Evolutionary conservation across 345 rosid species (phyloP).

Genomic region (Draba incana): DNA sequence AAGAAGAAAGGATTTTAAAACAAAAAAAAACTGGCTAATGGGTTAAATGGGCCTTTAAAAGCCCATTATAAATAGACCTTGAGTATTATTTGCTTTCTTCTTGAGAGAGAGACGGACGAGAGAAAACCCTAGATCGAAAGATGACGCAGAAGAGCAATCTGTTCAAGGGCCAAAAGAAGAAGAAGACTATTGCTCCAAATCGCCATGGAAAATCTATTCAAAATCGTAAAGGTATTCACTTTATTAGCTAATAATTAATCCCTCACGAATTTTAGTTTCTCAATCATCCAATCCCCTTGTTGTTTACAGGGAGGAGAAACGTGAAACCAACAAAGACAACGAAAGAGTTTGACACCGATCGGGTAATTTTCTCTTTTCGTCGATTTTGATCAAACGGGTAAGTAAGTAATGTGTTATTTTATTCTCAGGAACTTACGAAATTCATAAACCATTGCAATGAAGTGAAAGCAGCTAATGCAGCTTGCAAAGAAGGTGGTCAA

Average conservation of each 20-base stretch:
- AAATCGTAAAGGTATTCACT: slow-evolving; percentile 63
- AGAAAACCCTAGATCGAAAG: slow-evolving; percentile 42
- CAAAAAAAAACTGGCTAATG: neutral
- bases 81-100: neutral
- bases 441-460: slow-evolving; percentile 91
- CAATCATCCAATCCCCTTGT: neutral
- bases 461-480: slow-evolving; percentile 77
- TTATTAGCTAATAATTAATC: neutral
- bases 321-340: slow-evolving; percentile 77
- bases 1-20: slow-evolving; percentile 9
- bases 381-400: no score
- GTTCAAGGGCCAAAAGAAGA: slow-evolving; percentile 87
- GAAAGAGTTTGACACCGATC: slow-evolving; percentile 67
- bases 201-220: slow-evolving; percentile 76
- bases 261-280: neutral
- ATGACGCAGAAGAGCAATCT: slow-evolving; percentile 88
- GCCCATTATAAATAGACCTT: slow-evolving; percentile 3
- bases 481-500: slow-evolving; percentile 81
- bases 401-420: neutral
- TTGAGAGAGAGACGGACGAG: no score
- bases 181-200: slow-evolving; percentile 64
- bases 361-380: slow-evolving; percentile 45
- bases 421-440: slow-evolving; percentile 69
- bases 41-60: neutral
- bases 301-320: slow-evolving; percentile 61